Base-by-base conservation (phyloP, 495 filamentous ascomycete genomes). In the Cudoniella acicularis region DNA sequence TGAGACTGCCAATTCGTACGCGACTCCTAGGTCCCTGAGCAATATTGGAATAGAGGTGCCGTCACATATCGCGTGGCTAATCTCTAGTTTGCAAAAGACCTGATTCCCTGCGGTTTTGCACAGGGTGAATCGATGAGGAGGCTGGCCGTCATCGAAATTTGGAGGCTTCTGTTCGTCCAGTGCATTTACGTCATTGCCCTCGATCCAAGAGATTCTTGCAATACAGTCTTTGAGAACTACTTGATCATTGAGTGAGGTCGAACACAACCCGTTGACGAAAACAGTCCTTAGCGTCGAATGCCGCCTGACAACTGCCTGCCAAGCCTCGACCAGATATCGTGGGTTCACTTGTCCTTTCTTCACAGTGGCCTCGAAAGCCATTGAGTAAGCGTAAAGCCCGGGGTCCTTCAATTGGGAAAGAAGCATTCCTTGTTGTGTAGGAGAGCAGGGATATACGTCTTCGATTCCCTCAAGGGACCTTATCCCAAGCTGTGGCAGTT, bases 371-470 rank as follows among this genome's bases (percentile, higher is more conserved):
- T 69, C 70, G 11, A 84, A 73, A 54, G 4, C 77, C 68, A 10
- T 68, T 69, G 16, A 68, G 70, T 41, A 72, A 64, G 0, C 73
- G 65, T 85, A 85, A 0, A 70, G 67, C 25, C 65, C 67, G 6
- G 79, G 71, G 46, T 82, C 73, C 21, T 78, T 81, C 8, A 82
- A 74, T 27, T 76, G 73, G 50, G 73, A 75, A 11, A 79, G 65
- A 22, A 84, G 63, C n/a, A 90, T 75, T 1, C 76, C 81, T 54
- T 83, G 80, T 62, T 81, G 76, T 1, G 83, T 60, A 4, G 79
- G 72, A 58, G 70, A 86, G 67, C 82, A 86, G 1, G 83, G 83
- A 59, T 86, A 87, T 24, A 84, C 75, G 53, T 86, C 80, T 50
- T 74, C 70, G 43, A 88, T 73, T 0, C 69, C 54, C 0, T 77